phyloP scores from a whole-genome alignment of 1,284 basidiomycete genomes.

The Leccinum subrobustum region DNA sequence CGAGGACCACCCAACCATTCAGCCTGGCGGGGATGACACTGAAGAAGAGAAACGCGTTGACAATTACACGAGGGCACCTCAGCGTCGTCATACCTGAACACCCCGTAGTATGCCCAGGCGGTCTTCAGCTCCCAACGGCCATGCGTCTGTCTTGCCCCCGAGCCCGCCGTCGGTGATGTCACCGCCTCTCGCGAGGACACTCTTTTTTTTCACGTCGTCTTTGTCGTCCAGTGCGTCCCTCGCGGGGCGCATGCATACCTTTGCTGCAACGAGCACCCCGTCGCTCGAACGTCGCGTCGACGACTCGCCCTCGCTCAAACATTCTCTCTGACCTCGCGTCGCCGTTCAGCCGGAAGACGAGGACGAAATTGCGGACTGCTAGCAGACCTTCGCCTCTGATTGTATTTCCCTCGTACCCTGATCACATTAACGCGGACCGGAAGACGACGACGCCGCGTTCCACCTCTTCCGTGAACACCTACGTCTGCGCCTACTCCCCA shows the following conservation, averaged over 20 bases:
- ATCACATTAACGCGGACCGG: not conserved
- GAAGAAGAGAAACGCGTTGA: slow-evolving; percentile 7
- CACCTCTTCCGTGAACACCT: not conserved
- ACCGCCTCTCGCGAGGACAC: slow-evolving; percentile 27
- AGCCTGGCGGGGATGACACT: not conserved
- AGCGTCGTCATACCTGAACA: slow-evolving; percentile 15
- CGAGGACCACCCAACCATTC: not conserved
- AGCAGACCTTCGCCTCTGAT: slow-evolving; percentile 13
- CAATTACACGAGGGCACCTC: slow-evolving; percentile 19
- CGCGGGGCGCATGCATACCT: not conserved
- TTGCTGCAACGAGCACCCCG: not conserved
- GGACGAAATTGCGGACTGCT: not conserved
- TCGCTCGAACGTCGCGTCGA: not conserved
- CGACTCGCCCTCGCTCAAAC: slow-evolving; percentile 6
- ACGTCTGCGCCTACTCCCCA: not conserved
- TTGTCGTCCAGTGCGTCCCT: slow-evolving; percentile 22
- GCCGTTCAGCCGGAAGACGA: slow-evolving; percentile 15
- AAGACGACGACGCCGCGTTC: not conserved
- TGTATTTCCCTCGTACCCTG: slow-evolving; percentile 26
- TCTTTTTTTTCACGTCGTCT: slow-evolving; percentile 32
- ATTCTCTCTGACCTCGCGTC: slow-evolving; percentile 15
- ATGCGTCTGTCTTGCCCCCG: slow-evolving; percentile 26
- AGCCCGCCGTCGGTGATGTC: slow-evolving; percentile 33
- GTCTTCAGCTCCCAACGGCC: slow-evolving; percentile 18
- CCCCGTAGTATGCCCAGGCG: slow-evolving; percentile 1